phyloP scores from a whole-genome alignment of 148 eudicot genomes.

The Pouteria glomerata region DNA sequence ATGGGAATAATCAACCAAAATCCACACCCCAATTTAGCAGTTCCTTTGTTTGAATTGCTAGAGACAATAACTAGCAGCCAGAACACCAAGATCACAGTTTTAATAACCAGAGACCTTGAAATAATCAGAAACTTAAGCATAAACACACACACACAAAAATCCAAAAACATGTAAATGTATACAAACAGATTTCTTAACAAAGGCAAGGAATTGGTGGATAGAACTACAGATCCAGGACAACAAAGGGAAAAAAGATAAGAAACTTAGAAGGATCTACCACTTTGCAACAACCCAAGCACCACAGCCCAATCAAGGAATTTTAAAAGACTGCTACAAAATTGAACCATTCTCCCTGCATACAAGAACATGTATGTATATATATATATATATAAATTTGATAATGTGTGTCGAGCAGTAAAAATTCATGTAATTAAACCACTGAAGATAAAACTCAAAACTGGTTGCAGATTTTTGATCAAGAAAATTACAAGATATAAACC shows the following conservation, averaged over 20 bases:
- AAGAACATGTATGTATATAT: neutral
- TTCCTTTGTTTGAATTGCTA: neutral
- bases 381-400: too few species aligned
- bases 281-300: constrained; percentile 5
- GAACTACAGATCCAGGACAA: constrained; percentile 15
- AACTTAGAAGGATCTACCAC: constrained; percentile 1
- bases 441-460: neutral
- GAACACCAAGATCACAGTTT: constrained; percentile 1
- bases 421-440: too few species aligned
- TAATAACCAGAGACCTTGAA: neutral
- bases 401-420: too few species aligned
- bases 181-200: neutral
- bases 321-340: too few species aligned
- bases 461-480: neutral
- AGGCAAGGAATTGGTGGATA: neutral
- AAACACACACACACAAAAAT: neutral
- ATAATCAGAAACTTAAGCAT: too few species aligned
- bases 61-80: neutral
- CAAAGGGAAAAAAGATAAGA: neutral
- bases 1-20: neutral
- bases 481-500: neutral
- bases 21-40: neutral
- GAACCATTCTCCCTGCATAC: too few species aligned
- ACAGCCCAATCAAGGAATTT: too few species aligned
- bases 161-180: neutral